Evolutionary conservation across 257 asterid species (phyloP).

Genomic region (Knoxia roxburghii): DNA sequence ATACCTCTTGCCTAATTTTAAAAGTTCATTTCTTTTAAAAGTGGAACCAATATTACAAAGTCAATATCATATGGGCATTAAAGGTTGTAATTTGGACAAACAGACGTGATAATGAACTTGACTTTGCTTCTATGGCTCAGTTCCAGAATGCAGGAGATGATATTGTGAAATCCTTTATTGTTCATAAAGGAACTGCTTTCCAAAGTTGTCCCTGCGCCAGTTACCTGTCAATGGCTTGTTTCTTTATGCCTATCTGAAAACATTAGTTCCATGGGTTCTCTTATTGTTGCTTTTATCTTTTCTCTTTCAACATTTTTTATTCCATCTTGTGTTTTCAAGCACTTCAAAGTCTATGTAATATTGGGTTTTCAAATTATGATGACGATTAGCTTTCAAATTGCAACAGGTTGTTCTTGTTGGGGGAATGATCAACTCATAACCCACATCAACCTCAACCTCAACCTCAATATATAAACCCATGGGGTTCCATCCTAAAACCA

Average conservation of each 20-base stretch:
- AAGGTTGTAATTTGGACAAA: background rate
- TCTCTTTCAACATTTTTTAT: slow-evolving; percentile 12
- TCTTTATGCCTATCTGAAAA: background rate
- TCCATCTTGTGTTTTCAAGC: slow-evolving; percentile 15
- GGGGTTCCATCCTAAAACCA: no score
- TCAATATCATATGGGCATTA: background rate
- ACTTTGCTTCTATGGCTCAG: background rate
- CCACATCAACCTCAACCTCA: no score
- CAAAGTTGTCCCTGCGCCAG: background rate
- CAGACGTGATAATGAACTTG: background rate
- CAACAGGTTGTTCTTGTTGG: no score
- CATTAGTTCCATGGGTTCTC: background rate
- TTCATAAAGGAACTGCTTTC: background rate
- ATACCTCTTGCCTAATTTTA: background rate
- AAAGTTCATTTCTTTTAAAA: background rate
- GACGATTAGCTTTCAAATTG: slow-evolving; percentile 48
- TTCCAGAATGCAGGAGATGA: slow-evolving; percentile 1
- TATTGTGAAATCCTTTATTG: slow-evolving; percentile 2
- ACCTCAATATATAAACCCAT: no score
- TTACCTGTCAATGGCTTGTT: background rate
- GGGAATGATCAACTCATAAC: no score
- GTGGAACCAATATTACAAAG: background rate
- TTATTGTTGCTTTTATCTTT: background rate
- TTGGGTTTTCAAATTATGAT: slow-evolving; percentile 34
- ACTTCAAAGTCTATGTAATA: slow-evolving; percentile 17